Conservation (phyloP, 2,329 filamentous ascomycete genomes). For the Scedosporium aurantiacum region DNA sequence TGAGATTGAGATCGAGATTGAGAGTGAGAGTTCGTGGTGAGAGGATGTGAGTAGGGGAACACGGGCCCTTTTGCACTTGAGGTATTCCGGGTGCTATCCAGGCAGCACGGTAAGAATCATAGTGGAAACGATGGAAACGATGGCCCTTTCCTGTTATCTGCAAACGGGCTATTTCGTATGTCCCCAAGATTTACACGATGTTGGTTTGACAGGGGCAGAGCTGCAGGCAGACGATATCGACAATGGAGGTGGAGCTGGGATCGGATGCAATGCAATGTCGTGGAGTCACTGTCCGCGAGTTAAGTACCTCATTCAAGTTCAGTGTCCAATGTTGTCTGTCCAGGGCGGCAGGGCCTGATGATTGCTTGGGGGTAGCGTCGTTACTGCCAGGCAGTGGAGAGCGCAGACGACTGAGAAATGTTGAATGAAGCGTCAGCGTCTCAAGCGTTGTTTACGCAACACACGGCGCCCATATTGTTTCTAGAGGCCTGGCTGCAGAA, state of each 20-base stretch:
- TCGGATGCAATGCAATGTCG: not conserved
- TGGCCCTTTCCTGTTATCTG: not conserved
- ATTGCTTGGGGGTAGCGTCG: not conserved
- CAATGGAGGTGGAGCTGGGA: not conserved
- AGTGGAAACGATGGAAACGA: not conserved
- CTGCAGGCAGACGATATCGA: not conserved
- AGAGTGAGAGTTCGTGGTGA: not conserved
- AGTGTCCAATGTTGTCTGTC: not conserved
- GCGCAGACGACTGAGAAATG: not conserved
- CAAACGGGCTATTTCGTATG: not conserved
- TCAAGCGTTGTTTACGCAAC: too few species aligned
- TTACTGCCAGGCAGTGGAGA: not conserved
- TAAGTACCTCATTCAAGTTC: not conserved
- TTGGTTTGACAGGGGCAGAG: not conserved
- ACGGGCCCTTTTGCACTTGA: not conserved
- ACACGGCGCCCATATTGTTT: not conserved
- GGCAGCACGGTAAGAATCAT: not conserved
- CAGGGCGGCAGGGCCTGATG: too few species aligned
- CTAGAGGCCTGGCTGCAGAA: not conserved
- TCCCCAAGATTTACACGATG: not conserved
- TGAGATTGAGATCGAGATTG: not conserved
- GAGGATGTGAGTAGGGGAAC: not conserved
- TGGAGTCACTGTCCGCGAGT: not conserved
- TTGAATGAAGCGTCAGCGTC: not conserved
- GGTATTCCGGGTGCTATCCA: not conserved